Conservation (phyloP, 164 flowering plant genomes). For the Nymphaea colorata region DNA sequence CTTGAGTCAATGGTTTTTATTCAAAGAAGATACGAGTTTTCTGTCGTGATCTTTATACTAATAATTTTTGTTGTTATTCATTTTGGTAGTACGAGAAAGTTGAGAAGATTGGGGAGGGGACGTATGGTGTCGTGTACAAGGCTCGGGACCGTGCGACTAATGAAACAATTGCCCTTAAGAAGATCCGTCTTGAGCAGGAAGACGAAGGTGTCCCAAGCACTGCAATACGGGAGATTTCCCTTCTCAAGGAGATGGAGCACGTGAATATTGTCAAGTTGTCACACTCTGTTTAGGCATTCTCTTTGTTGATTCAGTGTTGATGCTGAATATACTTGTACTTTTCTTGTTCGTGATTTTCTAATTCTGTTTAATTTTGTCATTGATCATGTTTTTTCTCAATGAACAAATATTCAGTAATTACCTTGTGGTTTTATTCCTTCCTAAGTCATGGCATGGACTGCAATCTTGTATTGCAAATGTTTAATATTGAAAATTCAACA, state of each 20-base stretch:
- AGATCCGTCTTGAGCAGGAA: conserved; percentile 93
- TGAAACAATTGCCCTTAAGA: conserved; percentile 83
- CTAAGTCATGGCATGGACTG: too few species aligned
- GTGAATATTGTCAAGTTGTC: conserved; percentile 76
- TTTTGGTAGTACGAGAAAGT: conserved; percentile 71
- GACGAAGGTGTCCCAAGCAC: conserved; percentile 98
- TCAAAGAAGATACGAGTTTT: not conserved
- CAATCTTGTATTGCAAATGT: too few species aligned
- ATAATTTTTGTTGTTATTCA: not conserved
- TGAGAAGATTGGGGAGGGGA: conserved; percentile 96
- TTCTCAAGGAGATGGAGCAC: conserved; percentile 97
- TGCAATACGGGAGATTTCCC: conserved; percentile 86
- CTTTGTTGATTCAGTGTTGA: not conserved
- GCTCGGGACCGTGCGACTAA: conserved; percentile 72
- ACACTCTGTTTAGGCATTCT: not conserved
- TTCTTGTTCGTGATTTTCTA: not conserved
- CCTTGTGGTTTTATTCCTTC: too few species aligned
- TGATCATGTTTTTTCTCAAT: too few species aligned
- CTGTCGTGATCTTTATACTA: not conserved
- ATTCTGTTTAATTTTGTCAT: not conserved
- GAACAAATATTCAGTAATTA: too few species aligned
- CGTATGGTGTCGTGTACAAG: conserved; percentile 95
- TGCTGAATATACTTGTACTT: not conserved
- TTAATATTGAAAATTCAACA: too few species aligned
- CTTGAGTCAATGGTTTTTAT: too few species aligned